A percentile compares a stretch with the other conserved stretches of the same genome.
Conservation (phyloP, 2,329 filamentous ascomycete species). For the Cordyceps farinosa region DNA sequence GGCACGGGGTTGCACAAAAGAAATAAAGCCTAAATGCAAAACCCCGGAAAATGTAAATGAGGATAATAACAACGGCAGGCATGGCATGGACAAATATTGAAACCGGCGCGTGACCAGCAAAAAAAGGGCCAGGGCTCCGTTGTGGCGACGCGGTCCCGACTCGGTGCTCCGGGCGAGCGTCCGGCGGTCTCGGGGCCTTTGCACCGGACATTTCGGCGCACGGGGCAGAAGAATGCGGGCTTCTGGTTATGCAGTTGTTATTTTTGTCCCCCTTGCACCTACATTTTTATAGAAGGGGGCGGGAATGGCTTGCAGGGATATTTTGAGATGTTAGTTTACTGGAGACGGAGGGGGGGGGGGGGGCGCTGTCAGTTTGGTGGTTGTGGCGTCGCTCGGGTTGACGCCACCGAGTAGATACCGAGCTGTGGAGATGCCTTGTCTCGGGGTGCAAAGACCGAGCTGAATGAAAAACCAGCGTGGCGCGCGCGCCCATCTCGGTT, state of each 20-base stretch:
- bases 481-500: neutral
- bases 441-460: conserved; percentile 6
- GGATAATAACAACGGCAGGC: neutral
- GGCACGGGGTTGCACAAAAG: too few species aligned
- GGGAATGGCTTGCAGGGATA: neutral
- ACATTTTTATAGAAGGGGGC: too few species aligned
- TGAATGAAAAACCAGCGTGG: too few species aligned
- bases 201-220: neutral
- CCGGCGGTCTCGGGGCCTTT: neutral
- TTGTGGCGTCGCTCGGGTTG: too few species aligned
- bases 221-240: too few species aligned
- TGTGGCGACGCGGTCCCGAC: neutral
- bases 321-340: neutral
- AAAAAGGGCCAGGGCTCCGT: neutral
- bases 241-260: too few species aligned
- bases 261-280: too few species aligned
- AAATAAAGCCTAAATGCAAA: too few species aligned
- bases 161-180: neutral
- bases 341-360: neutral
- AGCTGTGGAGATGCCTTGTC: neutral
- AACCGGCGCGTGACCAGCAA: neutral
- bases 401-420: neutral
- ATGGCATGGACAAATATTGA: neutral
- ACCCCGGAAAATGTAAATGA: too few species aligned
- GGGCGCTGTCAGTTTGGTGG: too few species aligned